These are phyloP conservation scores for Fusarium euwallaceae DNA, from an alignment of 2,329 filamentous ascomycete genomes.

Conservation along the genomic window DNA sequence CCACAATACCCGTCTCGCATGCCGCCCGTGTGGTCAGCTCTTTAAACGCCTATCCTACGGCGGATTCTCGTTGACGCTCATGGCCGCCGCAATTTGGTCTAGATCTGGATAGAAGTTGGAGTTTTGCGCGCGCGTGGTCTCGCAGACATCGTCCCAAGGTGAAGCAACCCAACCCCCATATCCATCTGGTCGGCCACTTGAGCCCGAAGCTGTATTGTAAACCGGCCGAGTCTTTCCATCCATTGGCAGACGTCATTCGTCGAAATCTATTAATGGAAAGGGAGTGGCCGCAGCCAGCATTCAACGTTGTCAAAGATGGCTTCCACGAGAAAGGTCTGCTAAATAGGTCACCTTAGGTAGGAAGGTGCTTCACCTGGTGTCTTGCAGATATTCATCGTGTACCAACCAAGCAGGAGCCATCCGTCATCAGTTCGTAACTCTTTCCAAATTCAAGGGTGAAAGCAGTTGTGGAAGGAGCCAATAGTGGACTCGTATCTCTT, in stretches of 20 bases:
- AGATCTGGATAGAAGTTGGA: background rate
- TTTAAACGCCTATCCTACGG: slow-evolving; percentile 5
- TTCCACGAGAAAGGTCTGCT: background rate
- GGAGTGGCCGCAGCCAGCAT: background rate
- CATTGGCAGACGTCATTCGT: slow-evolving; percentile 23
- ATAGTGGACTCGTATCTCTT: slow-evolving; percentile 17
- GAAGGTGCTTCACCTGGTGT: background rate
- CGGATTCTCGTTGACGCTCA: slow-evolving; percentile 15
- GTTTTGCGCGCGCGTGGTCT: slow-evolving; percentile 32
- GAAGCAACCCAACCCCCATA: background rate
- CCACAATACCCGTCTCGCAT: slow-evolving; percentile 13
- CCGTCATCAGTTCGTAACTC: slow-evolving; percentile 12
- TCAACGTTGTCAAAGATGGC: background rate
- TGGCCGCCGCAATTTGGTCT: background rate
- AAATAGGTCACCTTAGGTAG: background rate
- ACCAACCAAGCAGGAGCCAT: background rate
- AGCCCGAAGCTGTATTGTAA: slow-evolving; percentile 14
- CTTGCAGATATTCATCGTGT: slow-evolving; percentile 1
- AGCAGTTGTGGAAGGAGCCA: slow-evolving; percentile 23
- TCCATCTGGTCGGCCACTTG: slow-evolving; percentile 4
- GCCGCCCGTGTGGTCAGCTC: slow-evolving; percentile 14
- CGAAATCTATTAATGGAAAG: background rate
- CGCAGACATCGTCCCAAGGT: slow-evolving; percentile 4
- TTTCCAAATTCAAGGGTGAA: slow-evolving; percentile 27
- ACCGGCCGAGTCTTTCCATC: slow-evolving; percentile 2